Evolutionary conservation across 2,329 filamentous ascomycete species (phyloP).

Genomic region (Penicillium rolfsii): DNA sequence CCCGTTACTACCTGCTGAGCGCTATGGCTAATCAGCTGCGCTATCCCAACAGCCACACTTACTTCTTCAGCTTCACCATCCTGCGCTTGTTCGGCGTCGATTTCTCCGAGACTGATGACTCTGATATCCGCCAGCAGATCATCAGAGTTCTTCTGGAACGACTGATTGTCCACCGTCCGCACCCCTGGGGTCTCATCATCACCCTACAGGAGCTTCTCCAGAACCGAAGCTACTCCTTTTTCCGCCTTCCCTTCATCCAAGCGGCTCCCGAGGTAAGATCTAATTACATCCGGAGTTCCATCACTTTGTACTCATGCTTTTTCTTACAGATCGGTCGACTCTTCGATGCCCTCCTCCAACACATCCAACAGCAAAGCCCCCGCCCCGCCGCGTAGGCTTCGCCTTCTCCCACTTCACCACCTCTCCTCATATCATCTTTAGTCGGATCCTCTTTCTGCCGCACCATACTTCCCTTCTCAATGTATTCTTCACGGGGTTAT

Average conservation of each 20-base stretch:
- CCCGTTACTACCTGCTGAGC: slow-evolving; percentile 79
- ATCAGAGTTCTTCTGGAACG: slow-evolving; percentile 86
- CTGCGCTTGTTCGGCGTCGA: slow-evolving; percentile 83
- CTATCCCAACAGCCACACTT: slow-evolving; percentile 84
- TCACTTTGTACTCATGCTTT: slow-evolving; percentile 8
- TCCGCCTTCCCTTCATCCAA: slow-evolving; percentile 90
- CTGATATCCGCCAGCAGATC: slow-evolving; percentile 85
- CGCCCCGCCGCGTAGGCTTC: slow-evolving; percentile 39
- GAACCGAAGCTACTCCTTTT: slow-evolving; percentile 89
- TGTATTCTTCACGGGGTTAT: slow-evolving; percentile 28
- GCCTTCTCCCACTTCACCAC: slow-evolving; percentile 16
- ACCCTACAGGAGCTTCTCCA: slow-evolving; percentile 88
- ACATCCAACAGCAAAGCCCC: slow-evolving; percentile 55
- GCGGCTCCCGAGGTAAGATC: slow-evolving; percentile 75
- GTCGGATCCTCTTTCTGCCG: slow-evolving; percentile 10
- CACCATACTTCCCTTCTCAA: slow-evolving; percentile 16
- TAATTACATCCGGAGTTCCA: neutral
- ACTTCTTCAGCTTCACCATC: slow-evolving; percentile 87
- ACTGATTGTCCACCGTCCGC: slow-evolving; percentile 83
- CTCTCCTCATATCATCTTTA: slow-evolving; percentile 14
- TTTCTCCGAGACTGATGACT: slow-evolving; percentile 68
- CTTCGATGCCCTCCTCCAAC: slow-evolving; percentile 50
- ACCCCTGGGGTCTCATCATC: slow-evolving; percentile 92
- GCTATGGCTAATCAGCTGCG: slow-evolving; percentile 91
- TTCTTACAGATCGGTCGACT: slow-evolving; percentile 48